Evolutionary conservation across 2,329 filamentous ascomycete species (phyloP).

Genomic region (Pestalotiopsis sp.): DNA sequence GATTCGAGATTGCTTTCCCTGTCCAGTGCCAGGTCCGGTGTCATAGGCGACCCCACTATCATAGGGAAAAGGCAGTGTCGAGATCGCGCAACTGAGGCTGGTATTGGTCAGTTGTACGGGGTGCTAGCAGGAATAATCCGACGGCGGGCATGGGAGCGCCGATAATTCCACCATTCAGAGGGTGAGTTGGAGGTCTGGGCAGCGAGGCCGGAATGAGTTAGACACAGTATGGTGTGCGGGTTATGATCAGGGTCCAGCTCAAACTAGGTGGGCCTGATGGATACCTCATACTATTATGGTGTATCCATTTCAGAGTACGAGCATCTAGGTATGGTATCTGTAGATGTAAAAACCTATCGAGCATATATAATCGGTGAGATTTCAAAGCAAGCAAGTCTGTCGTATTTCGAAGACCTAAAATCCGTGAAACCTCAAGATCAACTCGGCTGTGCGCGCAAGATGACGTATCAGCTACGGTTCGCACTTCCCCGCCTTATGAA

Average conservation of each 20-base stretch:
- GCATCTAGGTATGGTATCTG: no score
- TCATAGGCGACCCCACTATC: slow-evolving; percentile 13
- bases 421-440: no score
- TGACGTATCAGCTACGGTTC: no score
- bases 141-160: slow-evolving; percentile 17
- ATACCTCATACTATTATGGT: background rate
- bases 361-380: no score
- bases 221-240: background rate
- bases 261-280: background rate
- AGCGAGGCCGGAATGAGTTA: background rate
- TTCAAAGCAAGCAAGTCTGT: no score
- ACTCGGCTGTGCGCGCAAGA: no score
- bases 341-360: no score
- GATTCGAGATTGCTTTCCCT: slow-evolving; percentile 41
- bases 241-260: background rate
- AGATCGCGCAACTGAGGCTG: slow-evolving; percentile 5
- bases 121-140: slow-evolving; percentile 22
- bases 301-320: no score
- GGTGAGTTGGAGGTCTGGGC: background rate
- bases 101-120: slow-evolving; percentile 15
- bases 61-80: background rate
- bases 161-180: slow-evolving; percentile 40
- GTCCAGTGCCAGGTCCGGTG: background rate
- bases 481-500: no score
- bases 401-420: no score